phyloP scores from a whole-genome alignment of 768 basidiomycete genomes.

The Piloderma croceum region DNA sequence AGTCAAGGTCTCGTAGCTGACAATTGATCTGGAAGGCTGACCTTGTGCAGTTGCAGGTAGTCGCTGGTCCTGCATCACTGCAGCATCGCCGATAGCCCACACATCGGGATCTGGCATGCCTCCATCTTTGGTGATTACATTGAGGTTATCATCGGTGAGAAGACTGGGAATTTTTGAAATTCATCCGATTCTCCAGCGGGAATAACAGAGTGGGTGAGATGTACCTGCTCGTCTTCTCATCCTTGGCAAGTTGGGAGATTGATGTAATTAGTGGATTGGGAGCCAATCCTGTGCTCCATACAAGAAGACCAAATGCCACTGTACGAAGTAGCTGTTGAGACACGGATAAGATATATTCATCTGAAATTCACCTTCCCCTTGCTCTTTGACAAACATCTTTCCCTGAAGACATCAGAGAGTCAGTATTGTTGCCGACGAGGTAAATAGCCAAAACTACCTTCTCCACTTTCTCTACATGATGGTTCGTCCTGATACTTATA shows the following conservation, averaged over 20 bases:
- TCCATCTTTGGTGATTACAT: slow-evolving; percentile 51
- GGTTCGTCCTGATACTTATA: slow-evolving; percentile 63
- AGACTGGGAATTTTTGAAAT: slow-evolving; percentile 24
- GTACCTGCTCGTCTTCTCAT: slow-evolving; percentile 52
- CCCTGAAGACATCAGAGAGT: slow-evolving; percentile 33
- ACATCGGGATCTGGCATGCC: slow-evolving; percentile 58
- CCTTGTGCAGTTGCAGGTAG: slow-evolving; percentile 88
- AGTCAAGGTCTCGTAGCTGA: slow-evolving; percentile 4
- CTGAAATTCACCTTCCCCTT: slow-evolving; percentile 52
- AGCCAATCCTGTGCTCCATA: slow-evolving; percentile 84
- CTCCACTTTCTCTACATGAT: slow-evolving; percentile 68
- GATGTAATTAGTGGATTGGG: slow-evolving; percentile 73
- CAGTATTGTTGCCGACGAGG: background rate
- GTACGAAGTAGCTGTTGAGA: slow-evolving; percentile 1
- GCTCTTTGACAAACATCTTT: slow-evolving; percentile 63
- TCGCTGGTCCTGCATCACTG: slow-evolving; percentile 46
- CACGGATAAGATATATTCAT: slow-evolving; percentile 6
- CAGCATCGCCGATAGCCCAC: slow-evolving; percentile 80
- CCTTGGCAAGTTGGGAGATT: slow-evolving; percentile 55
- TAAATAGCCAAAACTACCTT: slow-evolving; percentile 36
- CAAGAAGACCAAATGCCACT: slow-evolving; percentile 79
- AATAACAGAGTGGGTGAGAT: slow-evolving; percentile 6
- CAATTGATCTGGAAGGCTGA: slow-evolving; percentile 21
- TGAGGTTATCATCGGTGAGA: slow-evolving; percentile 52
- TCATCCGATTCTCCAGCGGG: too few relatives aligned